A percentile compares a stretch with the other conserved stretches of the same genome.
These are phyloP conservation scores for Hymenoscyphus linearis DNA, from an alignment of 2,329 filamentous ascomycete genomes.

Conservation along the genomic window DNA sequence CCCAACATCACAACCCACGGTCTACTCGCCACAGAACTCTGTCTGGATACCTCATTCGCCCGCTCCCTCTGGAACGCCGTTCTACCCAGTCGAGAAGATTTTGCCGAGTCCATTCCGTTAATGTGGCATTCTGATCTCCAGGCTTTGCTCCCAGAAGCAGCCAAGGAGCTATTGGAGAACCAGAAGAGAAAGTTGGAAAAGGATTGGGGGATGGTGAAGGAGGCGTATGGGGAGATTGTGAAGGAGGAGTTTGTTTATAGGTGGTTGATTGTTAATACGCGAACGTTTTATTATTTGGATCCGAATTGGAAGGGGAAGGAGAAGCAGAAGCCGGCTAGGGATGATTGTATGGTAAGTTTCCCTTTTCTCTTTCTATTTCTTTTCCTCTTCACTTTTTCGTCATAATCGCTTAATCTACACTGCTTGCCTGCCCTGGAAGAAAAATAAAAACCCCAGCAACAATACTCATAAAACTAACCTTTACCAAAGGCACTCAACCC, in stretches of 20 bases:
- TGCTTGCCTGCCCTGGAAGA: not conserved
- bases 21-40: constrained; percentile 64
- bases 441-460: not conserved
- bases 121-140: constrained; percentile 44
- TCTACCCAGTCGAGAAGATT: constrained; percentile 58
- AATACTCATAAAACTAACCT: not conserved
- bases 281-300: constrained; percentile 52
- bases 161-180: constrained; percentile 42
- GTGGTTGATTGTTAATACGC: constrained; percentile 58
- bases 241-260: constrained; percentile 44
- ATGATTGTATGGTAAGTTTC: constrained; percentile 49
- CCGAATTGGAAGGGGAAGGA: constrained; percentile 14
- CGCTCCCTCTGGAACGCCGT: constrained; percentile 58
- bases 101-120: constrained; percentile 52
- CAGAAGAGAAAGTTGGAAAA: constrained; percentile 49
- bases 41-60: constrained; percentile 44
- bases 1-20: constrained; percentile 60
- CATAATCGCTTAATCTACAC: not conserved
- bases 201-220: constrained; percentile 43
- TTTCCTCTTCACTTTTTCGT: not conserved
- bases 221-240: constrained; percentile 37
- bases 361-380: not conserved
- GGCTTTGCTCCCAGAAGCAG: constrained; percentile 41
- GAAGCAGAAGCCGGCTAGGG: constrained; percentile 30
- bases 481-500: constrained; percentile 53